A percentile compares a stretch with the other conserved stretches of the same genome.
phyloP scores from a whole-genome alignment of 2,329 filamentous ascomycete species.

The Curvularia spicifera region DNA sequence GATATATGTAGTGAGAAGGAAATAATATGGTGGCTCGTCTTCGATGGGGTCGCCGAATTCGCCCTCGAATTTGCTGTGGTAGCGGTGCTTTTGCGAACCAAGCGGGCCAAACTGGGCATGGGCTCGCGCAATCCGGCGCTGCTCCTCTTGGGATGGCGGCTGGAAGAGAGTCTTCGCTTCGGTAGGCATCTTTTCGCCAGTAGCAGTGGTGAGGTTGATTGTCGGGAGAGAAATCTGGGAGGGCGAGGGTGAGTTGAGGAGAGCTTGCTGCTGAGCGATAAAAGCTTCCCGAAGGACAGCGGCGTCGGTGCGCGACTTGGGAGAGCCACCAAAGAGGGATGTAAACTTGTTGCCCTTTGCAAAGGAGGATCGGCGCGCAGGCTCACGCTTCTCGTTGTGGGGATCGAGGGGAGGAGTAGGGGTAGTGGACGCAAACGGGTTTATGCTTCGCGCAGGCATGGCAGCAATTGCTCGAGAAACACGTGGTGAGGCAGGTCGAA shows the following conservation, averaged over 20 bases:
- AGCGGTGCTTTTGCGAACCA: slow-evolving; percentile 78
- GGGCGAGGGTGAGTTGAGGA: slow-evolving; percentile 68
- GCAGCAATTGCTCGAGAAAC: slow-evolving; percentile 37
- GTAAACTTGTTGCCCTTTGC: slow-evolving; percentile 73
- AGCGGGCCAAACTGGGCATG: slow-evolving; percentile 94
- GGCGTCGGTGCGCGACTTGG: slow-evolving; percentile 71
- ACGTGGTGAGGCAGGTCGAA: slow-evolving; percentile 4
- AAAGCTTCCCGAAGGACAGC: slow-evolving; percentile 72
- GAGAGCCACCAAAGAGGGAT: slow-evolving; percentile 81
- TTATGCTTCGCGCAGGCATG: slow-evolving; percentile 69
- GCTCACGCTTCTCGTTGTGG: slow-evolving; percentile 62
- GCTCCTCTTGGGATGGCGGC: slow-evolving; percentile 84
- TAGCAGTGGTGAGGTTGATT: slow-evolving; percentile 89
- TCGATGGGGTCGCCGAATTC: slow-evolving; percentile 83
- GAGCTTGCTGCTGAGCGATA: slow-evolving; percentile 62
- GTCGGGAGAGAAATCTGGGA: slow-evolving; percentile 80
- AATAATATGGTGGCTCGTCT: slow-evolving; percentile 96
- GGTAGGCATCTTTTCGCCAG: slow-evolving; percentile 74
- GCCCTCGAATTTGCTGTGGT: slow-evolving; percentile 86
- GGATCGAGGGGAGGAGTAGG: slow-evolving; percentile 58
- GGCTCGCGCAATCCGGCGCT: slow-evolving; percentile 73
- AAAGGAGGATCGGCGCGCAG: slow-evolving; percentile 56
- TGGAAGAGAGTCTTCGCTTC: slow-evolving; percentile 85
- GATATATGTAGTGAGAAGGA: slow-evolving; percentile 95
- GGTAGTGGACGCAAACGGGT: slow-evolving; percentile 63